Percentiles rank a stretch among this genome's conserved stretches.
Evolutionary conservation across 1,284 basidiomycete species (phyloP).

Genomic region (Cryptococcus sp.): DNA sequence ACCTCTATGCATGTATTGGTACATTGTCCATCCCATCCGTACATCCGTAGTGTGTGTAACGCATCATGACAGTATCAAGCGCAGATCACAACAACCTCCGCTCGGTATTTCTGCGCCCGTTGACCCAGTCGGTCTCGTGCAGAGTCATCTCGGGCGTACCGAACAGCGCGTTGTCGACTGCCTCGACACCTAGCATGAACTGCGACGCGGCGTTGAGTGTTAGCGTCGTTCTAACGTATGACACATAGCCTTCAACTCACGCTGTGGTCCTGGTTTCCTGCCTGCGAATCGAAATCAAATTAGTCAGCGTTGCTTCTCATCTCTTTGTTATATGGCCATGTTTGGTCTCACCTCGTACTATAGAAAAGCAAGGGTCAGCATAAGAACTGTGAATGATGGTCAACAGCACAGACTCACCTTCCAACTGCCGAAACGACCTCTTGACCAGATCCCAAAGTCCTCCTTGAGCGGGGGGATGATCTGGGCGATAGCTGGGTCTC

Average conservation of each 20-base stretch:
- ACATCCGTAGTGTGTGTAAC: too few relatives aligned
- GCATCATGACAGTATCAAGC: neutral
- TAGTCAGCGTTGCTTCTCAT: too few relatives aligned
- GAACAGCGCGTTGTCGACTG: conserved; percentile 56
- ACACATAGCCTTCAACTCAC: conserved; percentile 15
- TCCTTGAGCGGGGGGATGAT: conserved; percentile 56
- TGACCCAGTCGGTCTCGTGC: conserved; percentile 55
- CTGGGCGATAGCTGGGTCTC: conserved; percentile 55
- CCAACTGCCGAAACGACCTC: conserved; percentile 60
- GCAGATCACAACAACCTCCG: conserved; percentile 37
- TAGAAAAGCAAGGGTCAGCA: too few relatives aligned
- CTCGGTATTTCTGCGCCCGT: conserved; percentile 55
- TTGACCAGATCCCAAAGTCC: conserved; percentile 53
- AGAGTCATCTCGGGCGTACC: conserved; percentile 57
- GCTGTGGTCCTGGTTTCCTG: conserved; percentile 59
- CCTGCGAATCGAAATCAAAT: too few relatives aligned
- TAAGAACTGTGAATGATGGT: too few relatives aligned
- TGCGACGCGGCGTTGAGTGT: conserved; percentile 4
- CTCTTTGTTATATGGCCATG: too few relatives aligned
- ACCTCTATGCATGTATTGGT: too few relatives aligned
- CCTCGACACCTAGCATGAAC: conserved; percentile 59
- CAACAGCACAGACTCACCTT: conserved; percentile 51
- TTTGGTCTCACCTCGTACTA: too few relatives aligned
- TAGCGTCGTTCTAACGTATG: neutral
- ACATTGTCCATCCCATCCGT: too few relatives aligned